Percentiles rank a stretch among this genome's conserved stretches.
These are phyloP conservation scores for Pezicula neosporulosa DNA, from an alignment of 2,329 filamentous ascomycete species.

Conservation along the genomic window DNA sequence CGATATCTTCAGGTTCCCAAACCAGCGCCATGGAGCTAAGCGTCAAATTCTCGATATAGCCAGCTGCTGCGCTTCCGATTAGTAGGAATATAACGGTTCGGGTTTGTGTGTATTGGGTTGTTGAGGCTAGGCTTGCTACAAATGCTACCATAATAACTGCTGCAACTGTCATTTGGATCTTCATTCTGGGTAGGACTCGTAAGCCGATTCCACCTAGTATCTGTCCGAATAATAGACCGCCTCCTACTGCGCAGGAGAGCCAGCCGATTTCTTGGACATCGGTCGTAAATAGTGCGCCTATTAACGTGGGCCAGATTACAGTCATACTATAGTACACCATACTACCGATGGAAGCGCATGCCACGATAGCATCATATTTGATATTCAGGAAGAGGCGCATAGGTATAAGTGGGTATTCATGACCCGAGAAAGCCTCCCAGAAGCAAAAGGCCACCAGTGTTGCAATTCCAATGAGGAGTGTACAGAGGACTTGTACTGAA, in stretches of 20 bases:
- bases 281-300: constrained; percentile 8
- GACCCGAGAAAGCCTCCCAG: constrained; percentile 17
- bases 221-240: constrained; percentile 7
- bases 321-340: constrained; percentile 31
- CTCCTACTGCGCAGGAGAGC: constrained; percentile 12
- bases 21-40: constrained; percentile 41
- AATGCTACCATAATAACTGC: constrained; percentile 11
- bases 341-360: constrained; percentile 28
- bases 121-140: constrained; percentile 6
- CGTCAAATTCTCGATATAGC: constrained; percentile 37
- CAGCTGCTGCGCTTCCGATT: constrained; percentile 29
- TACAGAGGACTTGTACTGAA: constrained; percentile 29
- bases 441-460: constrained; percentile 15
- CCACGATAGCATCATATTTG: constrained; percentile 28
- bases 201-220: constrained; percentile 8
- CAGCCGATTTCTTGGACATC: constrained; percentile 6
- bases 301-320: constrained; percentile 27
- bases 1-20: constrained; percentile 43
- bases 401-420: constrained; percentile 31
- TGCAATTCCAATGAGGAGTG: constrained; percentile 12
- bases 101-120: neutral
- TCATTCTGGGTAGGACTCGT: constrained; percentile 7
- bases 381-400: constrained; percentile 31
- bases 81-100: constrained; percentile 30
- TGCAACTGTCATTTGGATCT: constrained; percentile 10